These are phyloP conservation scores for Coprinopsis strossmayeri DNA, from an alignment of 768 basidiomycete genomes.

Conservation along the genomic window DNA sequence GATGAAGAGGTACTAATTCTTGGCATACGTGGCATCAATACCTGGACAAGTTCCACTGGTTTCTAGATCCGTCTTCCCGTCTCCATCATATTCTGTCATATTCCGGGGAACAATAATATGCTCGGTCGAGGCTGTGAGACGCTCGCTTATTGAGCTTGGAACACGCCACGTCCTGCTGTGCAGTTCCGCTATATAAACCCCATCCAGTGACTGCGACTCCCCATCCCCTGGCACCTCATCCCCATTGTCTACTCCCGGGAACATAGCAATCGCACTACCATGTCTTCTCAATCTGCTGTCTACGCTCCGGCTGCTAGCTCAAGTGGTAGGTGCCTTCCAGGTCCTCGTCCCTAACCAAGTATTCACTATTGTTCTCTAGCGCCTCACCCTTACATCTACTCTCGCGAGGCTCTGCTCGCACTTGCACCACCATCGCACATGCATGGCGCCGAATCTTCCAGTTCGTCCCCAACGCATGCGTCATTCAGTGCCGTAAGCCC, in stretches of 20 bases:
- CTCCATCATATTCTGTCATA: conserved; percentile 1
- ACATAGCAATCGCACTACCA: too few relatives aligned
- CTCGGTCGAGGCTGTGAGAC: too few relatives aligned
- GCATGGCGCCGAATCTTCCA: conserved; percentile 1
- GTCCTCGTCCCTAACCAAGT: conserved; percentile 1
- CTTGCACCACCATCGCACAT: conserved; percentile 13
- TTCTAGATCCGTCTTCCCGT: conserved; percentile 5
- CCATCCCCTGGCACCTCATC: too few relatives aligned
- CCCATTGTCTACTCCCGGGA: too few relatives aligned
- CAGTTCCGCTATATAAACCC: neutral
- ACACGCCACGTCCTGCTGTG: neutral
- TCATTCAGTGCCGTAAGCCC: neutral
- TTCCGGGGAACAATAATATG: too few relatives aligned
- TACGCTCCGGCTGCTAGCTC: too few relatives aligned
- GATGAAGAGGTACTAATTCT: too few relatives aligned
- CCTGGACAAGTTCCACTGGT: conserved; percentile 2
- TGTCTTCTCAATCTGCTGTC: too few relatives aligned
- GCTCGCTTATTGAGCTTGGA: too few relatives aligned
- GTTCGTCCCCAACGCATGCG: neutral
- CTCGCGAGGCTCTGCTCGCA: conserved; percentile 18
- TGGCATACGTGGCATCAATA: neutral
- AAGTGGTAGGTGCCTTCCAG: too few relatives aligned
- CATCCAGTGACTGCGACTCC: neutral
- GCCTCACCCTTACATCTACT: conserved; percentile 18
- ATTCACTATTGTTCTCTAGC: conserved; percentile 1